A percentile compares a stretch with the other conserved stretches of the same genome.
These are phyloP conservation scores for Fusarium sp. DNA, from an alignment of 2,329 filamentous ascomycete species.

Conservation along the genomic window DNA sequence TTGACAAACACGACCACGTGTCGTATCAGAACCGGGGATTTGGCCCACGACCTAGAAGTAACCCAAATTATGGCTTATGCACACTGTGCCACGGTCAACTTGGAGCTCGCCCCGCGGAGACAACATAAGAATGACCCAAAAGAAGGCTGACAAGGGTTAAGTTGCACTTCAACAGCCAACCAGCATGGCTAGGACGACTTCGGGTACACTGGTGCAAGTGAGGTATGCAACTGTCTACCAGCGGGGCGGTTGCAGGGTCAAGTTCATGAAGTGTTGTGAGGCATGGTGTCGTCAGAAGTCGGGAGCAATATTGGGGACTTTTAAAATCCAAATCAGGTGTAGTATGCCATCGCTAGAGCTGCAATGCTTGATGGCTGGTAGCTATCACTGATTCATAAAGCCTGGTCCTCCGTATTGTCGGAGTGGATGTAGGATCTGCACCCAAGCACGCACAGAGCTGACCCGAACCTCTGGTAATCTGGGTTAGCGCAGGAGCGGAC, in stretches of 20 bases:
- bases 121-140: neutral
- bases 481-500: conserved; percentile 36
- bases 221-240: conserved; percentile 17
- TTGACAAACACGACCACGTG: conserved; percentile 4
- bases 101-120: neutral
- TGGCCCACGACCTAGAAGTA: conserved; percentile 3
- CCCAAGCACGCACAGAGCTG: conserved; percentile 29
- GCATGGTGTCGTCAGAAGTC: too few species aligned
- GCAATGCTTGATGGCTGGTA: neutral
- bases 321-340: too few species aligned
- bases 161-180: conserved; percentile 1
- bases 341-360: neutral
- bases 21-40: conserved; percentile 12
- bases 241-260: conserved; percentile 6
- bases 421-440: conserved; percentile 17
- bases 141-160: conserved; percentile 15
- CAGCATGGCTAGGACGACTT: conserved; percentile 22
- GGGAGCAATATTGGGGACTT: too few species aligned
- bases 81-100: conserved; percentile 20
- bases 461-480: conserved; percentile 41
- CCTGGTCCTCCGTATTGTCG: neutral
- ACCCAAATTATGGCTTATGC: conserved; percentile 15
- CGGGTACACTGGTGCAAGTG: conserved; percentile 17
- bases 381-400: neutral
- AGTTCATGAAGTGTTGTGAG: neutral